Evolutionary conservation across 2,329 filamentous ascomycete species (phyloP), one percentile per base, ranked within the genome.

Genomic region (Diaporthe caulivora): DNA sequence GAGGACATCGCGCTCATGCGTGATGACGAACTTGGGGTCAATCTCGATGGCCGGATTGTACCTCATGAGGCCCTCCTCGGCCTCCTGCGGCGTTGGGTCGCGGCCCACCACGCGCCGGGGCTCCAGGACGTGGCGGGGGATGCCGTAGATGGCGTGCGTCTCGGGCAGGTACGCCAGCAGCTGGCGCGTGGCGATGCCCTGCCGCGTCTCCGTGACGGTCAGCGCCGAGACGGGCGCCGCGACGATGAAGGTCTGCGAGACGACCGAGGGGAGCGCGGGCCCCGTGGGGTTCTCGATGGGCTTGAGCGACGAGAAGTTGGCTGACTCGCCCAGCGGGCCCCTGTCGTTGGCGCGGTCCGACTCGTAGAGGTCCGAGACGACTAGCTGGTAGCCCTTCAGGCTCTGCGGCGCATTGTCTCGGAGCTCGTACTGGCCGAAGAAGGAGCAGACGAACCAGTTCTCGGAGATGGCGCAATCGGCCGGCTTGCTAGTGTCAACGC

Each of bases 371-470:
- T 99, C 96, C 0, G 94, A 92, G 15, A 98, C 89, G 26, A 95
- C 89, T 10, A 98, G 88, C 78, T 98, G 94, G 82, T 97, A 94
- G 49, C 95, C 95, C 82, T 95, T 94, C 74, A 95, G 89, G 6
- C 85, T 82, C 71, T 88, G 86, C n/a, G 87, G 83, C 3, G 84
- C 79, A 31, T 87, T 84, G 75, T 92, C 89, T 55, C 86, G 83
- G 42, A 92, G 86, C 3, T 85, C 84, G 80, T 92, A 92, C 77
- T 89, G 84, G 47, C 88, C 89, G 78, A 90, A 93, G 82, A 95
- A 94, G 10, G 94, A 93, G 85, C 97, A 98, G 9, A 92, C 89
- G 80, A 97, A 95, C 95, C 96, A 98, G 84, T 99, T 98, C 86
- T 99, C 97, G 0, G 95, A 93, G 69, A 98, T 87, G 34, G 91